These are phyloP conservation scores for Zygoascus bituminiphila DNA, from an alignment of 805 yeast species.

Conservation along the genomic window DNA sequence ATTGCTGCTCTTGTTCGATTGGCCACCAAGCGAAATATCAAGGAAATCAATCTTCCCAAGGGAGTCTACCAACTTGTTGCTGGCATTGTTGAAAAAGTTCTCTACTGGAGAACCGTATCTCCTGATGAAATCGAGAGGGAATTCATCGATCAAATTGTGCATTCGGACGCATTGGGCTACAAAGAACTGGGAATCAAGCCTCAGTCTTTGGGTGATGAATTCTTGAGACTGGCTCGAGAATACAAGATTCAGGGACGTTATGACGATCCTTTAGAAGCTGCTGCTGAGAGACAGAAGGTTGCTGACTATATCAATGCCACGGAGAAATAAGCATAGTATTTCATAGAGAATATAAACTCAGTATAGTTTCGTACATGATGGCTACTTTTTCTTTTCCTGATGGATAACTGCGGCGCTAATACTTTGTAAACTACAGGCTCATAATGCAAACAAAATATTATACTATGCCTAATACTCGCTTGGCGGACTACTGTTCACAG, in stretches of 20 bases:
- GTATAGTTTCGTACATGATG: background rate
- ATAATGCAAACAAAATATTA: background rate
- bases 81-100: constrained; percentile 29
- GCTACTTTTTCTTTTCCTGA: no score
- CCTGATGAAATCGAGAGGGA: constrained; percentile 72
- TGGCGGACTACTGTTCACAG: background rate
- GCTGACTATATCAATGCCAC: background rate
- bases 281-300: constrained; percentile 4
- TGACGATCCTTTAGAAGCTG: constrained; percentile 5
- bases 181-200: constrained; percentile 55
- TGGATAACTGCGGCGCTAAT: no score
- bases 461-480: background rate
- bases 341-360: background rate
- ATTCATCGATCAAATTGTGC: constrained; percentile 51
- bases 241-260: constrained; percentile 7
- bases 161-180: constrained; percentile 52
- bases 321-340: constrained; percentile 1
- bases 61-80: constrained; percentile 31
- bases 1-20: constrained; percentile 64
- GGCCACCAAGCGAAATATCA: constrained; percentile 40
- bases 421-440: no score
- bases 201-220: constrained; percentile 12
- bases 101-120: constrained; percentile 44
- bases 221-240: constrained; percentile 12
- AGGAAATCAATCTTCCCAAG: constrained; percentile 33